Evolutionary conservation across 352 stramenopile species (phyloP), one percentile per base, ranked within the genome.

Genomic region (Globisporangium uncinulatum): DNA sequence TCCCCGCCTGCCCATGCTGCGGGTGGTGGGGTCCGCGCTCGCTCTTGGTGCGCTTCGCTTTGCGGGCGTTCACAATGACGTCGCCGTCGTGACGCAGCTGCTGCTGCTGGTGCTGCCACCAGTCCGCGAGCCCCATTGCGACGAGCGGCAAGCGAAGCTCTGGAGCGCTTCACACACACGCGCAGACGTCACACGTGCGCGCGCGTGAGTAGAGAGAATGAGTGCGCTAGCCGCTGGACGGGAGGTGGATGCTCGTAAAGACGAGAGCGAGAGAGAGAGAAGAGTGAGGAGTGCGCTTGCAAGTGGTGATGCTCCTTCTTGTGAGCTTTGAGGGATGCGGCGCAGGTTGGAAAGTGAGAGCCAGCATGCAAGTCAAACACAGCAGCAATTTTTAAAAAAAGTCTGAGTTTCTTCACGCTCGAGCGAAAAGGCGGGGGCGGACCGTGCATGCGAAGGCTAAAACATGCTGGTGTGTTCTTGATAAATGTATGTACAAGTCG

Each of bases 31-130:
- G 41, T 13, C 9, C 46, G 32, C 56, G 56, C 39, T 55, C 56
- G 29, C 56, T 62, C 49, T 56, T 62, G 21, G 36, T 51, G 5
- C 56, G 56, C 39, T 54, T 61, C 39, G 55, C 47, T 44, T 60
- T 20, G 43, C 42, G 20, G 34, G 43, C 42, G 20, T 8, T 21
- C 13, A 31, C 54, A 29, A 29, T 29, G 34, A 47, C 50, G n/a
- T 41, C 43, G 1, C 19, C 14, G n/a, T 47, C 49, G 34, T 46
- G 20, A 21, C 43, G n/a, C 37, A 21, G 57, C 47, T 52, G 42
- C 37, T 32, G 57, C 47, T 59, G 53, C 42, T 45, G 57, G 13
- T 62, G 32, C 8, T 53, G 39, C 57, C 50, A 63, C 57, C 57
- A 63, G 17, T 63, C 57, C 9, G 50, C 51, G 41, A 63, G 47